Percentiles rank a stretch among this genome's conserved stretches.
These are phyloP conservation scores for Populus hybrid DNA, from an alignment of 441 rosid species.

Conservation along the genomic window DNA sequence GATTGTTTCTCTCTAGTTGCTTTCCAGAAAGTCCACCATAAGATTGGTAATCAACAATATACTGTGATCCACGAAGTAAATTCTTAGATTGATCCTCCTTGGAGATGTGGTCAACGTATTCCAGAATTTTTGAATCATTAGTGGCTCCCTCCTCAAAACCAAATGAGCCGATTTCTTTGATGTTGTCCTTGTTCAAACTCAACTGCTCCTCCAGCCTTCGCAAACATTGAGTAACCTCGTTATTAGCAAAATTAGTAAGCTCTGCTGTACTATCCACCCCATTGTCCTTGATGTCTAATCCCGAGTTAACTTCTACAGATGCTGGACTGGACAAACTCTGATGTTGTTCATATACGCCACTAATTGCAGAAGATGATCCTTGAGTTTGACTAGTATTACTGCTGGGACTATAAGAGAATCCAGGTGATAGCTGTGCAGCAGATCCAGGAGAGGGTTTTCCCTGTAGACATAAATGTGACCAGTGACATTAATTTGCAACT, in stretches of 20 bases:
- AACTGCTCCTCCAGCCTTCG: conserved; percentile 72
- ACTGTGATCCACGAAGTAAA: conserved; percentile 31
- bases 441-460: conserved; percentile 46
- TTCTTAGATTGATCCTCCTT: conserved; percentile 29
- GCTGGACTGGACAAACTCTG: conserved; percentile 53
- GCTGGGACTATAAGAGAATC: conserved; percentile 40
- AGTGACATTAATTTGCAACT: conserved; percentile 18
- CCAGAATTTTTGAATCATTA: conserved; percentile 35
- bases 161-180: conserved; percentile 37
- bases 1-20: conserved; percentile 35
- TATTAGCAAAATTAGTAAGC: conserved; percentile 27
- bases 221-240: conserved; percentile 50
- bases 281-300: conserved; percentile 26
- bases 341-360: conserved; percentile 38
- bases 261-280: conserved; percentile 34
- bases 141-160: conserved; percentile 32
- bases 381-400: conserved; percentile 43
- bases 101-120: conserved; percentile 24
- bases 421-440: conserved; percentile 41
- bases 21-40: conserved; percentile 37
- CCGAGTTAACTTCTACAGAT: conserved; percentile 61
- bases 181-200: conserved; percentile 69
- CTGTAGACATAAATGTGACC: conserved; percentile 38
- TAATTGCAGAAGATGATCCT: conserved; percentile 39
- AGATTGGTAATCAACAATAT: conserved; percentile 34